phyloP scores from a whole-genome alignment of 1,284 basidiomycete species.

The Vanrija humicola region DNA sequence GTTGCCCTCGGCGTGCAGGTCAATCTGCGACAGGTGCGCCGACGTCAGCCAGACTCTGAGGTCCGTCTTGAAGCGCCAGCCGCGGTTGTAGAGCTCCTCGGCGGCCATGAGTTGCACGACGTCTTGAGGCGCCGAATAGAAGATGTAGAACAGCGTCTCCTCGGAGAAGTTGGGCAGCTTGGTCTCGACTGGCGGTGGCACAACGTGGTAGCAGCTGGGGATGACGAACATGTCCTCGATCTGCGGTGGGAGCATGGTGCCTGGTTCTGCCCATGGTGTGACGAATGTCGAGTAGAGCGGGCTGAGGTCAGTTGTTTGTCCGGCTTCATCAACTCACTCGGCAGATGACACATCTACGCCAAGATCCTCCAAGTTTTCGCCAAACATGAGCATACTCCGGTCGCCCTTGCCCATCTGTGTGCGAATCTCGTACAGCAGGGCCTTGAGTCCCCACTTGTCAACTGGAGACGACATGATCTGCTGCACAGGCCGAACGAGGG shows the following conservation, averaged over 20 bases:
- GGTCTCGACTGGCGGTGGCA: conserved; percentile 77
- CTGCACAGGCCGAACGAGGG: conserved; percentile 85
- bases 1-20: conserved; percentile 20
- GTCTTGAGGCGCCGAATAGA: conserved; percentile 92
- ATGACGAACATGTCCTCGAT: conserved; percentile 63
- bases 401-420: conserved; percentile 72
- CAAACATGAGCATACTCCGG: conserved; percentile 77
- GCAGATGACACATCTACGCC: conserved; percentile 83
- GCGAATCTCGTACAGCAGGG: conserved; percentile 86
- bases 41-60: conserved; percentile 93
- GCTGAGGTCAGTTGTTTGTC: conserved; percentile 48
- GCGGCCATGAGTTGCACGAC: conserved; percentile 85
- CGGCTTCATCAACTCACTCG: conserved; percentile 58
- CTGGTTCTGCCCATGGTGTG: conserved; percentile 94
- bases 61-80: conserved; percentile 98
- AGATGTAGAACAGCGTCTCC: conserved; percentile 98
- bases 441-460: conserved; percentile 90
- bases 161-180: conserved; percentile 90
- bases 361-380: conserved; percentile 87
- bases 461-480: conserved; percentile 91
- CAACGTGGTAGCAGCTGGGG: conserved; percentile 90
- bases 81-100: conserved; percentile 93
- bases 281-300: conserved; percentile 91
- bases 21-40: conserved; percentile 32
- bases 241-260: conserved; percentile 48